Percentiles rank a stretch among this genome's conserved stretches.
Evolutionary conservation across 768 basidiomycete genomes (phyloP).

Genomic region (Lactarius akahatsu): DNA sequence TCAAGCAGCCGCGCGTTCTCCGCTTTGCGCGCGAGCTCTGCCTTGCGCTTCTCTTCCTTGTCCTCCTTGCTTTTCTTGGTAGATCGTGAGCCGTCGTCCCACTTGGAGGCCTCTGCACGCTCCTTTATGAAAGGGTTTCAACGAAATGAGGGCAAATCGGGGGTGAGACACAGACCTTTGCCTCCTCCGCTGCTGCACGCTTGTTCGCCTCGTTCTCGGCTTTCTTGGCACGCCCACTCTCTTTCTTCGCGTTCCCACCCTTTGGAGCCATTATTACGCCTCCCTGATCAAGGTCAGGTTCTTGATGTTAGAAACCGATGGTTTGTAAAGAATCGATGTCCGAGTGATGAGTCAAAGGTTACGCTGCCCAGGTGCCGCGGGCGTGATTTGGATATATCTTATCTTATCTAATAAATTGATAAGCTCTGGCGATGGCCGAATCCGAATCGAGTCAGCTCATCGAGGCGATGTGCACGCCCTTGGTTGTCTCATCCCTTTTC

Average conservation of each 20-base stretch:
- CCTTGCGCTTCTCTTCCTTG: conserved; percentile 76
- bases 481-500: background rate
- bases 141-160: background rate
- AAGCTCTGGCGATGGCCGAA: conserved; percentile 3
- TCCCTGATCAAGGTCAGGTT: background rate
- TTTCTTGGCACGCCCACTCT: conserved; percentile 85
- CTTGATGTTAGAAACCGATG: background rate
- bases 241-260: conserved; percentile 90
- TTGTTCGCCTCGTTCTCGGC: conserved; percentile 89
- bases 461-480: background rate
- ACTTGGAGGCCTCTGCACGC: conserved; percentile 63
- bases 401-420: conserved; percentile 18
- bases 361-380: background rate
- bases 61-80: conserved; percentile 70
- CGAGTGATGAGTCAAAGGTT: background rate
- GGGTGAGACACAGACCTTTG: conserved; percentile 47
- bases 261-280: conserved; percentile 70
- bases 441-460: background rate
- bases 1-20: conserved; percentile 82
- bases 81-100: conserved; percentile 66
- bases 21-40: conserved; percentile 81
- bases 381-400: conserved; percentile 23
- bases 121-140: conserved; percentile 48
- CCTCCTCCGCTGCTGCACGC: conserved; percentile 55
- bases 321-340: conserved; percentile 3